Conservation (phyloP, 2,329 filamentous ascomycete genomes). For the Fusarium tanahbumbuense region DNA sequence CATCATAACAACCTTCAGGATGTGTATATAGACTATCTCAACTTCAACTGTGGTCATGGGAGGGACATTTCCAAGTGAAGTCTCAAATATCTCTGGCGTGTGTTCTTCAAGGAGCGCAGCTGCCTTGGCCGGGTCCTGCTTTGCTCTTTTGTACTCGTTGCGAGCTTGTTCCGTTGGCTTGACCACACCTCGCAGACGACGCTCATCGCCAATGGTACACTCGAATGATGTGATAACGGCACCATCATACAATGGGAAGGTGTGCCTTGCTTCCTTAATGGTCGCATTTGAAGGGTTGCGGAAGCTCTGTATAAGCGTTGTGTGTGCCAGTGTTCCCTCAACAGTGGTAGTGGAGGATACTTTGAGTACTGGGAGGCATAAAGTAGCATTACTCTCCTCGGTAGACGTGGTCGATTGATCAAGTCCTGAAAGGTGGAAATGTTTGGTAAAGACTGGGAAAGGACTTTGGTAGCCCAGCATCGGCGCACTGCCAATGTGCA, state of each 20-base stretch:
- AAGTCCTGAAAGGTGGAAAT: no score
- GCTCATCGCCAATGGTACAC: not conserved
- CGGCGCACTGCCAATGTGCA: no score
- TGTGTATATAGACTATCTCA: no score
- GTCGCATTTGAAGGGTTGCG: not conserved
- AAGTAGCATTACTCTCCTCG: no score
- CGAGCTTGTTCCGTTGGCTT: not conserved
- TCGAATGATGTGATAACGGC: not conserved
- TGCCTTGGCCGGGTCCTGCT: not conserved
- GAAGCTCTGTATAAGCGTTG: not conserved
- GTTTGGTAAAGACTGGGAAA: no score
- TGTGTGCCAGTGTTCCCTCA: not conserved
- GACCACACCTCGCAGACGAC: fast-evolving
- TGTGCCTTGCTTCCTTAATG: not conserved
- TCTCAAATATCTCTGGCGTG: not conserved
- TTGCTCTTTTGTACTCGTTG: not conserved
- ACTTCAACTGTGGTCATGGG: fast-evolving
- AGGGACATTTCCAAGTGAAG: not conserved
- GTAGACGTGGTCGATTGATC: no score
- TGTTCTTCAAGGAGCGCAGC: not conserved
- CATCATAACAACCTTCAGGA: no score
- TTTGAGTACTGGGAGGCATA: not conserved
- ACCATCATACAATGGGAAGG: fast-evolving
- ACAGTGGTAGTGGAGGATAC: not conserved
- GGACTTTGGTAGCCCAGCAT: no score